Base-by-base conservation (phyloP, 2,329 filamentous ascomycete species). In the Colletotrichum sublineola region DNA sequence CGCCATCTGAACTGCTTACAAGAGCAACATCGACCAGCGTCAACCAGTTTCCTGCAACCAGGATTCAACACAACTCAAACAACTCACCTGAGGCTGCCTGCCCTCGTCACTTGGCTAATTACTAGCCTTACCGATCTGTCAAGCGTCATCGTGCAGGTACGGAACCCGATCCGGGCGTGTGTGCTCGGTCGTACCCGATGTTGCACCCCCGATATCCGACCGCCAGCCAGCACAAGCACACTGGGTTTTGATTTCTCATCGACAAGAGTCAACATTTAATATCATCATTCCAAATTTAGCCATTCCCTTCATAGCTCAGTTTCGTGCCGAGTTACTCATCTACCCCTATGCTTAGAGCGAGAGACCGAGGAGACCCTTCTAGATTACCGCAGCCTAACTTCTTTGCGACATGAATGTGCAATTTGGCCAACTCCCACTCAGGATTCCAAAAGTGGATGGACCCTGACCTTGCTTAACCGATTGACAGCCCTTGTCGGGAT, bases 151-250 rank as follows among this genome's bases (percentile, higher is more conserved):
- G 33, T 38, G 33, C 33, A 56, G 33, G 5, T 56, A n/a, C 15
- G 8, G 14, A 55, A n/a, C 53, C 53, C 33, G 5, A 38, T 40
- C 9, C 15, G 20, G 20, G 20, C 31, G 53, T 36, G 31, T 40
- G 38, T 57, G 33, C 20, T 57, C 55, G 33, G 55, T 24, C 33
- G 20, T 40, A 57, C 31, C 55, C 20, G 55, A 5, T 15, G 29
- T 40, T 40, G 24, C 55, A 57, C 20, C 55, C 5, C 55, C 55
- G 55, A 57, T n/a, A 57, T 33, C 55, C 50, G 50, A 24, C 50
- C 55, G 55, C 55, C 20, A 5, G 55, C 55, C 20, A 5, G 20
- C 11, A 38, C 53, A n/a, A 14, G 4, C 33, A 56, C 33, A n/a
- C 31, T 12, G 55, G 20, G 1, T 7, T 24, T 15, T 57, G 33